Evolutionary conservation across 176 grass and related monocot species (phyloP).

Genomic region (Ampelocalamus luodianensis): DNA sequence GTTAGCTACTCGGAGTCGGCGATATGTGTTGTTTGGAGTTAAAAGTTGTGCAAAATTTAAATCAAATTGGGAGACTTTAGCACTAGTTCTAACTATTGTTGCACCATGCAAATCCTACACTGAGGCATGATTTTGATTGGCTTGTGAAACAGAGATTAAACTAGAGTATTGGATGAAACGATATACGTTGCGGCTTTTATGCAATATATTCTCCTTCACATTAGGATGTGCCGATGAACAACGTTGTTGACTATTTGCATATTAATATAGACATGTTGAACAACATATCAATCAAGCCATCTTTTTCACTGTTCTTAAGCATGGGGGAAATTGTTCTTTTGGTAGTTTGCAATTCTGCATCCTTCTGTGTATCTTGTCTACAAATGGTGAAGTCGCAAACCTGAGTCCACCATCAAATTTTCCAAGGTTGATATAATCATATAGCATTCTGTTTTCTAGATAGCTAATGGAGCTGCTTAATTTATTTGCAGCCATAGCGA

Average conservation of each 20-base stretch:
- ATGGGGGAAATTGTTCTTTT: neutral
- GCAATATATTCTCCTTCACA: neutral
- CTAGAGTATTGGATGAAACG: neutral
- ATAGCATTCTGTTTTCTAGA: neutral
- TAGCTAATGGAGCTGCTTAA: neutral
- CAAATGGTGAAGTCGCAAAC: neutral
- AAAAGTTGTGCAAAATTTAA: neutral
- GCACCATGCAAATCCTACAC: neutral
- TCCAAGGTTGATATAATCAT: neutral
- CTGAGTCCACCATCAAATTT: neutral
- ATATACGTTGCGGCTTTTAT: neutral
- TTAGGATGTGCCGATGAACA: neutral
- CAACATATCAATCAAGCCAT: neutral
- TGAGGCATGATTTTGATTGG: neutral
- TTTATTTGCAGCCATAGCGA: constrained; percentile 65
- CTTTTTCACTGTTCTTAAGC: neutral
- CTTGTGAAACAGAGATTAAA: neutral
- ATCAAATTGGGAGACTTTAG: neutral
- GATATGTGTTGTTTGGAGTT: neutral
- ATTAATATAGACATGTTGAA: neutral
- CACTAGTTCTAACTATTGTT: neutral
- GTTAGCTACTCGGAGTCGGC: too few species aligned
- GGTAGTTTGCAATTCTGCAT: neutral
- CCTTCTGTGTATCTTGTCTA: neutral
- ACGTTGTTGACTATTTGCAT: neutral